phyloP scores from a whole-genome alignment of 2,329 filamentous ascomycete genomes.

The Fusarium armeniacum region DNA sequence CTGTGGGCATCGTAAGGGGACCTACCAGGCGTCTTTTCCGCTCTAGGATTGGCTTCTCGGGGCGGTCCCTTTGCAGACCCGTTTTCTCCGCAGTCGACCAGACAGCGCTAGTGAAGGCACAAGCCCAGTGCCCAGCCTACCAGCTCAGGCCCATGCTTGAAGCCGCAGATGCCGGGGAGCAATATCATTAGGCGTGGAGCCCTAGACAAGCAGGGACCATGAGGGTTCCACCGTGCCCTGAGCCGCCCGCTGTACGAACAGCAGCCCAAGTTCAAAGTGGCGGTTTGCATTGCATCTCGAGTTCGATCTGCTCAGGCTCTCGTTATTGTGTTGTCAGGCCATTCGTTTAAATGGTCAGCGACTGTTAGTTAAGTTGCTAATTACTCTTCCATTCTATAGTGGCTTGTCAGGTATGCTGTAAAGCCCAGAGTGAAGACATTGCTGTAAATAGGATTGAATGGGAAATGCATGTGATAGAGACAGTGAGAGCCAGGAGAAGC shows the following conservation, averaged over 20 bases:
- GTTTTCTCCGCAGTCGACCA: constrained; percentile 35
- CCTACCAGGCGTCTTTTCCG: constrained; percentile 27
- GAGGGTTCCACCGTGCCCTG: constrained; percentile 18
- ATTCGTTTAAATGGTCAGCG: not conserved
- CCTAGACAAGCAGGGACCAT: constrained; percentile 8
- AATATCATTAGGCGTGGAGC: constrained; percentile 9
- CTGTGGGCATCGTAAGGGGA: constrained; percentile 22
- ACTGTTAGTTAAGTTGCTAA: not conserved
- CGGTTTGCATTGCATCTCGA: constrained; percentile 6
- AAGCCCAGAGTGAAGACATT: not conserved
- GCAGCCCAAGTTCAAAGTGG: constrained; percentile 3
- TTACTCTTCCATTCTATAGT: not conserved
- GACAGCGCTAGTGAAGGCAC: constrained; percentile 25
- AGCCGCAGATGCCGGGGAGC: constrained; percentile 35
- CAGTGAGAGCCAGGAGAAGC: not conserved
- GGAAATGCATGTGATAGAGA: constrained; percentile 1
- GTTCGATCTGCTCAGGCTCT: constrained; percentile 1
- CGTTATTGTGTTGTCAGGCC: not conserved
- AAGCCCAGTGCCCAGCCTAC: not conserved
- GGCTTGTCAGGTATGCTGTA: not conserved
- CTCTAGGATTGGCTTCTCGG: constrained; percentile 34
- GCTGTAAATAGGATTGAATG: not conserved
- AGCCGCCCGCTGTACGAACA: constrained; percentile 21
- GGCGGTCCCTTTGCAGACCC: constrained; percentile 34
- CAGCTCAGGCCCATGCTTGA: constrained; percentile 6